Evolutionary conservation across 2,329 filamentous ascomycete species (phyloP).

Genomic region (Microdochium bolleyi): DNA sequence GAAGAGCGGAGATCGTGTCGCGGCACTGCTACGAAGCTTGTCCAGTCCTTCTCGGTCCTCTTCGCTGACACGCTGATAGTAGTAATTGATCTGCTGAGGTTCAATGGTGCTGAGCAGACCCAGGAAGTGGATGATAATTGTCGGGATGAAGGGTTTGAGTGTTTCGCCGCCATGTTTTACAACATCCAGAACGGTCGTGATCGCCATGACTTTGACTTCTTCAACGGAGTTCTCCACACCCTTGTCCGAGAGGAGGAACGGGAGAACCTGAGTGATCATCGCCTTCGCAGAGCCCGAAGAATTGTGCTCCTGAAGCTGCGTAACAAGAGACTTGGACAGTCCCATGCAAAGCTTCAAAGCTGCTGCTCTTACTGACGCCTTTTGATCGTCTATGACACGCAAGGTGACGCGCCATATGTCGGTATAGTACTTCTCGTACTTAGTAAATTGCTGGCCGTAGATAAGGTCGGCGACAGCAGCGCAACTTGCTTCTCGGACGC

Average conservation of each 20-base stretch:
- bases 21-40: constrained; percentile 71
- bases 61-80: constrained; percentile 84
- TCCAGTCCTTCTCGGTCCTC: constrained; percentile 86
- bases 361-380: constrained; percentile 75
- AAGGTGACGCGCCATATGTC: constrained; percentile 81
- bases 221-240: constrained; percentile 83
- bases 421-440: constrained; percentile 78
- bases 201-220: constrained; percentile 79
- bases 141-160: constrained; percentile 72
- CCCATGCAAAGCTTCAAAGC: constrained; percentile 77
- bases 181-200: constrained; percentile 77
- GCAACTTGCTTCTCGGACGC: constrained; percentile 86
- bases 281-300: constrained; percentile 60
- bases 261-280: constrained; percentile 81
- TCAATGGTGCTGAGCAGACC: constrained; percentile 81
- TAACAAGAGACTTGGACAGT: constrained; percentile 76
- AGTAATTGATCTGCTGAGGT: constrained; percentile 81
- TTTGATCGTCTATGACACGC: constrained; percentile 93
- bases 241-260: constrained; percentile 82
- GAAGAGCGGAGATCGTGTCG: constrained; percentile 81
- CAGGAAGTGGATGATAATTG: constrained; percentile 73
- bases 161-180: constrained; percentile 81
- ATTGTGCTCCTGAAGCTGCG: constrained; percentile 74
- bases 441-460: constrained; percentile 65
- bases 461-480: constrained; percentile 82